Percentiles rank a stretch among this genome's conserved stretches.
Conservation (phyloP, 2,329 filamentous ascomycete species). For the Capronia epimyces region DNA sequence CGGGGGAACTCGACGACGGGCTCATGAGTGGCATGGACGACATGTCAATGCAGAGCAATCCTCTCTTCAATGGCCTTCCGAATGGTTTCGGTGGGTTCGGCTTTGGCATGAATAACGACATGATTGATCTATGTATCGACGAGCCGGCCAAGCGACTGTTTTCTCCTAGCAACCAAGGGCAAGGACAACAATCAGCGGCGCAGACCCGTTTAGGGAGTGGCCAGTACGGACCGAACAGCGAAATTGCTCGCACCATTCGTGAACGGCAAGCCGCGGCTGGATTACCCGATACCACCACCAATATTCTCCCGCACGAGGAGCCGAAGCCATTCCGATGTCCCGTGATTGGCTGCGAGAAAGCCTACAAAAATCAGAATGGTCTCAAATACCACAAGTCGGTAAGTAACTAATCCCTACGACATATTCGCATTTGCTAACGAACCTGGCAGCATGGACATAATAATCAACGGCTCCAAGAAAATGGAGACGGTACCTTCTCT, state of each 20-base stretch:
- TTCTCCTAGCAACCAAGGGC: conserved; percentile 67
- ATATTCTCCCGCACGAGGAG: conserved; percentile 65
- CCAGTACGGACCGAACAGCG: conserved; percentile 70
- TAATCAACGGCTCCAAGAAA: conserved; percentile 93
- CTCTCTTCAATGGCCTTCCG: conserved; percentile 38
- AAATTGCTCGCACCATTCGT: conserved; percentile 62
- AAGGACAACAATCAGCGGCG: conserved; percentile 55
- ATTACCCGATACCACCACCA: conserved; percentile 43
- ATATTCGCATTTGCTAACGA: conserved; percentile 27
- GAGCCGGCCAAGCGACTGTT: conserved; percentile 92
- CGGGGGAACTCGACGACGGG: conserved; percentile 69
- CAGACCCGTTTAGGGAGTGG: conserved; percentile 70
- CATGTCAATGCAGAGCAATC: conserved; percentile 51
- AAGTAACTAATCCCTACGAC: conserved; percentile 35
- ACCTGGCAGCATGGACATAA: conserved; percentile 72
- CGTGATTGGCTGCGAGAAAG: conserved; percentile 93
- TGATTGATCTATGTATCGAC: conserved; percentile 67
- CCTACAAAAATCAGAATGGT: conserved; percentile 99
- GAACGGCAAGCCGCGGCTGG: conserved; percentile 60
- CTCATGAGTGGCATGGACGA: conserved; percentile 60
- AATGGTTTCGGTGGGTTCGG: conserved; percentile 35
- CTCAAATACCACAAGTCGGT: conserved; percentile 80
- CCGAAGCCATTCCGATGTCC: conserved; percentile 97
- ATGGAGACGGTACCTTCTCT: conserved; percentile 93
- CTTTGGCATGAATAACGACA: conserved; percentile 46